These are phyloP conservation scores for Odontarrhena argentea DNA, from an alignment of 345 rosid genomes.

Conservation along the genomic window DNA sequence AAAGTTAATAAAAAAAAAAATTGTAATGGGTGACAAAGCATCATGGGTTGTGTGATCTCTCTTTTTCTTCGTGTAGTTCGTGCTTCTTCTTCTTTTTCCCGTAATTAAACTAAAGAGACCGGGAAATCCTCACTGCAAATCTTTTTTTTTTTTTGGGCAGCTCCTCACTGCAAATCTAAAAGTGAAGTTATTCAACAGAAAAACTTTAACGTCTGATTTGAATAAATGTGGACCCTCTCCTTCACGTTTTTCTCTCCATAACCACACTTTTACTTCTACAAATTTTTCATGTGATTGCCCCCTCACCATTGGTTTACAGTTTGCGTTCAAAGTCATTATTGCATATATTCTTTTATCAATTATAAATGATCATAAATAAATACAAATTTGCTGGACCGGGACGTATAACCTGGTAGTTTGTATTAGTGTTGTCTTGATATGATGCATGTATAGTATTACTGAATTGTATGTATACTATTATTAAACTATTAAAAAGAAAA, in stretches of 20 bases:
- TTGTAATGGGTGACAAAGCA: conserved; percentile 39
- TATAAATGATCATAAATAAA: too few species aligned
- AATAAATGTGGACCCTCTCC: conserved; percentile 35
- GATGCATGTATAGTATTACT: too few species aligned
- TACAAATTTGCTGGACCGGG: background rate
- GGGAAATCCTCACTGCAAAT: conserved; percentile 29
- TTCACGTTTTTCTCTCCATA: conserved; percentile 35
- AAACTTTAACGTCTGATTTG: conserved; percentile 19
- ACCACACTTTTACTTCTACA: conserved; percentile 27
- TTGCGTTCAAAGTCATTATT: conserved; percentile 19
- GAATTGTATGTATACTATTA: too few species aligned
- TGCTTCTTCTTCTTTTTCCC: conserved; percentile 14
- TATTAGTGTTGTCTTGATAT: too few species aligned
- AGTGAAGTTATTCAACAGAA: conserved; percentile 14
- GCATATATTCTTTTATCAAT: conserved; percentile 19
- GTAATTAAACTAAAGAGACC: conserved; percentile 25
- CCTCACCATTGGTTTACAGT: conserved; percentile 32
- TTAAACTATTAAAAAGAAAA: too few species aligned
- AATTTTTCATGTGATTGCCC: conserved; percentile 25
- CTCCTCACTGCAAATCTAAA: conserved; percentile 22
- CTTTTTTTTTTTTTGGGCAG: too few species aligned
- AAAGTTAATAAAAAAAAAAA: too few species aligned
- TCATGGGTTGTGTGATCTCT: conserved; percentile 39
- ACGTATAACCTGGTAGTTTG: too few species aligned
- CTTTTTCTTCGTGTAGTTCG: conserved; percentile 24